Evolutionary conservation across 2,329 filamentous ascomycete species (phyloP).

Genomic region (Dactylellina cionopaga): DNA sequence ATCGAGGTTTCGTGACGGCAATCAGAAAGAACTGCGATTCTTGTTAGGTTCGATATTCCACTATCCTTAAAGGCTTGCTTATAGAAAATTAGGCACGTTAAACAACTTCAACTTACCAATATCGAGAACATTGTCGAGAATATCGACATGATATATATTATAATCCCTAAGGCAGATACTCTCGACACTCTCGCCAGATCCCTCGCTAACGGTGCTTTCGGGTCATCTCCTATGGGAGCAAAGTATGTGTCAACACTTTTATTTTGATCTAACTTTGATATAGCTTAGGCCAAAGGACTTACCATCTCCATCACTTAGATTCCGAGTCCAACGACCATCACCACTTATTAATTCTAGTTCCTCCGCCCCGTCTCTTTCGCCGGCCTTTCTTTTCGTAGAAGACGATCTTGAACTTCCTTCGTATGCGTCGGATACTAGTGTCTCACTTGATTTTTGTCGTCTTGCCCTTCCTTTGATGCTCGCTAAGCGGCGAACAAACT

Average conservation of each 20-base stretch:
- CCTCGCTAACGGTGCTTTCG: neutral
- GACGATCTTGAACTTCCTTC: conserved; percentile 6
- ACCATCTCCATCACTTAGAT: conserved; percentile 23
- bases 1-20: conserved; percentile 38
- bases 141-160: conserved; percentile 41
- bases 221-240: conserved; percentile 38
- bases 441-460: conserved; percentile 2
- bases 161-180: conserved; percentile 23
- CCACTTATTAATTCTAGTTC: conserved; percentile 24
- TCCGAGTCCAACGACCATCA: neutral
- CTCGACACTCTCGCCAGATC: conserved; percentile 19
- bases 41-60: neutral
- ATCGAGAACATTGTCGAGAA: conserved; percentile 43
- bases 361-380: neutral
- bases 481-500: conserved; percentile 14
- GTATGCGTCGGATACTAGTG: conserved; percentile 2
- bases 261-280: neutral
- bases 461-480: conserved; percentile 1
- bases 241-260: neutral
- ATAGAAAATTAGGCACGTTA: neutral
- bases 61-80: neutral
- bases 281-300: neutral
- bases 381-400: conserved; percentile 4
- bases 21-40: conserved; percentile 34
- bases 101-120: conserved; percentile 1